These are phyloP conservation scores for Komagataella ulmi DNA, from an alignment of 805 yeast species.

Conservation along the genomic window DNA sequence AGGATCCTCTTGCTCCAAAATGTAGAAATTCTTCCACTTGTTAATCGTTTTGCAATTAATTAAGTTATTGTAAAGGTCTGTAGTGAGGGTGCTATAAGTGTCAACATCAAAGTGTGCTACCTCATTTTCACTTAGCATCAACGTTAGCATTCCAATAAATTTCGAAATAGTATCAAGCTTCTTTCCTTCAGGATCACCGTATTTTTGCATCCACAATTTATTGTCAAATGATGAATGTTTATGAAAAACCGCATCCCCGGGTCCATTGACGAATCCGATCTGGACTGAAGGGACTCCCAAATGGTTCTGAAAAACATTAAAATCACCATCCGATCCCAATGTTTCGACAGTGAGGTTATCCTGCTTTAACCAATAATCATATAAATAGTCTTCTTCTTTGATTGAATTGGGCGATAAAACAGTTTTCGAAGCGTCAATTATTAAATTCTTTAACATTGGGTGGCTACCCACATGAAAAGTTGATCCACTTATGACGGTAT, in stretches of 20 bases:
- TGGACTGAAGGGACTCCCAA: slow-evolving; percentile 54
- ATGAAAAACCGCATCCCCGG: slow-evolving; percentile 38
- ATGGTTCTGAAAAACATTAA: slow-evolving; percentile 48
- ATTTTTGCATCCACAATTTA: slow-evolving; percentile 36
- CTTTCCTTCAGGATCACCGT: slow-evolving; percentile 37
- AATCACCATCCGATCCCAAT: slow-evolving; percentile 41
- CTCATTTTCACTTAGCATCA: slow-evolving; percentile 45
- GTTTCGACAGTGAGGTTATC: slow-evolving; percentile 23
- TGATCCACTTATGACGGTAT: slow-evolving; percentile 39
- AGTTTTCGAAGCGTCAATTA: slow-evolving; percentile 29
- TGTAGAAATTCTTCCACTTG: slow-evolving; percentile 4
- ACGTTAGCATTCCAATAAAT: slow-evolving; percentile 39
- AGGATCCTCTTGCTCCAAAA: not conserved
- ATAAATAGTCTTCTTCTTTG: slow-evolving; percentile 23
- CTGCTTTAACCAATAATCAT: slow-evolving; percentile 30
- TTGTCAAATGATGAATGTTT: slow-evolving; percentile 49
- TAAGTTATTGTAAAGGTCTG: slow-evolving; percentile 1
- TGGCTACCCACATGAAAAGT: slow-evolving; percentile 33
- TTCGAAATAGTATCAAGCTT: slow-evolving; percentile 46
- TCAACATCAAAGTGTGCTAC: slow-evolving; percentile 28
- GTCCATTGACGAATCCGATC: slow-evolving; percentile 26
- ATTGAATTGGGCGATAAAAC: slow-evolving; percentile 23
- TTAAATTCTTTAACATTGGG: slow-evolving; percentile 37
- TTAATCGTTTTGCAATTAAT: slow-evolving; percentile 3
- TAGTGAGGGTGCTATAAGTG: slow-evolving; percentile 16